Percentiles rank a stretch among this genome's conserved stretches.
Evolutionary conservation across 805 yeast species (phyloP).

Genomic region (Isabelozyma rhagii): DNA sequence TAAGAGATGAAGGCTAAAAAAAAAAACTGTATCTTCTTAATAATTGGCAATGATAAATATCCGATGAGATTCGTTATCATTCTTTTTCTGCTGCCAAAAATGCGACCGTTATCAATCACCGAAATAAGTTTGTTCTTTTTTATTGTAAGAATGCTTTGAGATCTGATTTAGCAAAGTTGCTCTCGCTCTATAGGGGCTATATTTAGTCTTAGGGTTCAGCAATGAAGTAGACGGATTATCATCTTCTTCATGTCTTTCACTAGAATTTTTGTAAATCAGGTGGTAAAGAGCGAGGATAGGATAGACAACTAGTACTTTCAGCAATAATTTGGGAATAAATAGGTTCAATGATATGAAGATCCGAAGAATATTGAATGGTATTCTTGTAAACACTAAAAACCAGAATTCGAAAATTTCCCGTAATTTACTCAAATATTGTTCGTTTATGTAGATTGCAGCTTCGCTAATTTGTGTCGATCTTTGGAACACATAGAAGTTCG

Average conservation of each 20-base stretch:
- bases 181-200: slow-evolving; percentile 3
- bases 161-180: slow-evolving; percentile 4
- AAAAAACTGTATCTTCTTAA: neutral
- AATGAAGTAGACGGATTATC: neutral
- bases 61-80: neutral
- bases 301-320: slow-evolving; percentile 12
- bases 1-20: neutral
- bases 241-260: neutral
- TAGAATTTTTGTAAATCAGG: neutral
- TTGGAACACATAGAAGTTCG: slow-evolving; percentile 5
- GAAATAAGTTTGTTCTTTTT: neutral
- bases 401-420: slow-evolving; percentile 1
- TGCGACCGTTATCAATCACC: neutral
- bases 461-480: slow-evolving; percentile 3
- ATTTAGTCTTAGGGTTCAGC: neutral
- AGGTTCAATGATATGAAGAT: slow-evolving; percentile 10
- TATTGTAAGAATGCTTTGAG: slow-evolving; percentile 4
- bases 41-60: neutral
- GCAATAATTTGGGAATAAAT: slow-evolving; percentile 18
- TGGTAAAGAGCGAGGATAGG: neutral
- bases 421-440: slow-evolving; percentile 4
- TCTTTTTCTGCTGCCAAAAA: neutral
- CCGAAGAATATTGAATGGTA: slow-evolving; percentile 15
- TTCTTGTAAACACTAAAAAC: slow-evolving; percentile 5
- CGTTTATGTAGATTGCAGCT: neutral